Evolutionary conservation across 2,329 filamentous ascomycete genomes (phyloP), one percentile per base, ranked within the genome.

Genomic region (Penicillium sp.): DNA sequence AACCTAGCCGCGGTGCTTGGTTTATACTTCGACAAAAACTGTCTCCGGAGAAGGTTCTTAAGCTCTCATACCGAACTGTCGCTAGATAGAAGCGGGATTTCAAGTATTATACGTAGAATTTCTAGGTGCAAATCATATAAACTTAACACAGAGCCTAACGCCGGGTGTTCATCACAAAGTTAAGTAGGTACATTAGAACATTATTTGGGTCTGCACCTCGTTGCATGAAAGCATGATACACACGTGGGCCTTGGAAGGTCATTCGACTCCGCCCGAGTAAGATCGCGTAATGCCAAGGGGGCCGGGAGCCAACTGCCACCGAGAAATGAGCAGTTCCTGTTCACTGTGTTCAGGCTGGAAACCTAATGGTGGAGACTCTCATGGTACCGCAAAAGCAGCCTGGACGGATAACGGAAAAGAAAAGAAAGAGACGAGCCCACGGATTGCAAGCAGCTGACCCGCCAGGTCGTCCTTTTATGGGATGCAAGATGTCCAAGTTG

Each of bases 121-220:
- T 47, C 25, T 28, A 47, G 22, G 31, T 31, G 15, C 11, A 31
- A 14, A 47, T 43, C 20, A 25, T 47, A 31, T 28, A 7, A 22
- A 11, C 25, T 15, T 22, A 20, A 20, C 20, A 20, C 20, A 15
- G 38, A 14, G 15, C 12, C 15, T 20, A 5, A 20, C 20, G 22
- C 51, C 51, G 28, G 47, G 51, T 11, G n/a, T 42, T 60, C 58
- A 57, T 56, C 53, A 34, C 37, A 15, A 56, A 47, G 57, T 60
- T 60, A 60, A 39, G 35, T 60, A 60, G 48, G 35, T 60, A 60
- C 58, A 60, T 60, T 57, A 57, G 51, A 60, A 60, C 58, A 43
- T 60, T 42, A 60, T 11, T 42, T 39, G 34, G 55, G 11, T 35
- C 14, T 28, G 31, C 8, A 22, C 14, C 17, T 22, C 15, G 20